phyloP scores from a whole-genome alignment of 1,139 yeast species.

The Arxiozyma slooffiae region DNA sequence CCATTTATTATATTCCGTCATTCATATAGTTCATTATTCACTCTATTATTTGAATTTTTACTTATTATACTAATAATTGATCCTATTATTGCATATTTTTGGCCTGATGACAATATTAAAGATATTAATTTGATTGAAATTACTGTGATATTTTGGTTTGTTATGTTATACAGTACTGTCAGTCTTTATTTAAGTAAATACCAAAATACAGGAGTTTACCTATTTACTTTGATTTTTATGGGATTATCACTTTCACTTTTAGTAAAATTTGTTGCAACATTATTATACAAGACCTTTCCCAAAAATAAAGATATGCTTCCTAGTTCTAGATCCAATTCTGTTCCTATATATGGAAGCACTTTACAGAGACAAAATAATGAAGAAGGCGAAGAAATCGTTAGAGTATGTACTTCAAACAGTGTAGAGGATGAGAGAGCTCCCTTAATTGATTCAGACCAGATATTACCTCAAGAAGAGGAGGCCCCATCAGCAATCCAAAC shows the following conservation, averaged over 20 bases:
- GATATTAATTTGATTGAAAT: slow-evolving; percentile 53
- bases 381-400: background rate
- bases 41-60: slow-evolving; percentile 39
- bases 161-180: slow-evolving; percentile 43
- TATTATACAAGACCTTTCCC: background rate
- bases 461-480: background rate
- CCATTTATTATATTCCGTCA: slow-evolving; percentile 56
- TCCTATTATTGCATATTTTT: slow-evolving; percentile 41
- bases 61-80: slow-evolving; percentile 48
- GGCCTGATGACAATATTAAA: slow-evolving; percentile 64
- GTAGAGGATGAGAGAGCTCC: slow-evolving; percentile 11
- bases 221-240: slow-evolving; percentile 42
- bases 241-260: slow-evolving; percentile 44
- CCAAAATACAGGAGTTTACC: slow-evolving; percentile 54
- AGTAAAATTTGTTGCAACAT: slow-evolving; percentile 38
- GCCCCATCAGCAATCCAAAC: background rate
- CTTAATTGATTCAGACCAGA: slow-evolving; percentile 1
- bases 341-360: background rate
- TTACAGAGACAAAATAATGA: background rate
- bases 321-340: background rate
- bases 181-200: slow-evolving; percentile 35
- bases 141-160: slow-evolving; percentile 48
- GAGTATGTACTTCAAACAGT: background rate
- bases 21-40: slow-evolving; percentile 40
- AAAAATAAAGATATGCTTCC: background rate